phyloP scores from a whole-genome alignment of 2,329 filamentous ascomycete species.

The Nemania abortiva region DNA sequence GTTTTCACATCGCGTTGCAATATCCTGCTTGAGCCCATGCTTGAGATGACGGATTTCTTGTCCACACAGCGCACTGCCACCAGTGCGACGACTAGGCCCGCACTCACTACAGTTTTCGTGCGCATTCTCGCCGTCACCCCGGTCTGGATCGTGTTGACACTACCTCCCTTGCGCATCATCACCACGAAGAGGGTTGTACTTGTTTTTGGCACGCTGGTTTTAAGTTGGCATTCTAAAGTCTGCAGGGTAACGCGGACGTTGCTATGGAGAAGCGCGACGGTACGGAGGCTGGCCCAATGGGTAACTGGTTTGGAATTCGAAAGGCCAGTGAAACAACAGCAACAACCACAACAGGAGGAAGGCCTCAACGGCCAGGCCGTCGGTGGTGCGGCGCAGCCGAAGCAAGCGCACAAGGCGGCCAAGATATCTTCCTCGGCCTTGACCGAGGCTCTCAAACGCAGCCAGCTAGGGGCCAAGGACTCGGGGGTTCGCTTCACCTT shows the following conservation, averaged over 20 bases:
- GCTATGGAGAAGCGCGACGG: conserved; percentile 85
- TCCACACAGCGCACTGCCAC: conserved; percentile 91
- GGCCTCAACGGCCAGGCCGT: conserved; percentile 41
- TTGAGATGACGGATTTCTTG: conserved; percentile 91
- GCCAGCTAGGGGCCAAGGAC: conserved; percentile 63
- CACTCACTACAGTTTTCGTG: conserved; percentile 88
- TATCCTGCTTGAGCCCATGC: conserved; percentile 87
- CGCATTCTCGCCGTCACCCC: conserved; percentile 90
- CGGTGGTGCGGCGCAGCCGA: conserved; percentile 40
- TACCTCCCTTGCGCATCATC: conserved; percentile 85
- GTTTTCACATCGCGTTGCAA: conserved; percentile 93
- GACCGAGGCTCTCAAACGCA: conserved; percentile 53
- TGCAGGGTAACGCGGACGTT: conserved; percentile 87
- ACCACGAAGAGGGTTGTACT: conserved; percentile 87
- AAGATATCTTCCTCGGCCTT: conserved; percentile 51
- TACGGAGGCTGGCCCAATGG: conserved; percentile 76
- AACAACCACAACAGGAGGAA: conserved; percentile 48
- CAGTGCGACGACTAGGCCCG: conserved; percentile 89
- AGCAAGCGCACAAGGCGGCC: conserved; percentile 54
- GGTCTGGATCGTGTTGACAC: conserved; percentile 84
- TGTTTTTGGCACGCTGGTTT: conserved; percentile 83
- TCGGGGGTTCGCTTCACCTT: conserved; percentile 96
- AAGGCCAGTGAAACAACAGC: conserved; percentile 54
- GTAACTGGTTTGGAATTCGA: conserved; percentile 86
- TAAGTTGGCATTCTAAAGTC: conserved; percentile 93